These are phyloP conservation scores for Mortierella hygrophila DNA, from an alignment of 192 early-diverging fungal species.

Conservation along the genomic window DNA sequence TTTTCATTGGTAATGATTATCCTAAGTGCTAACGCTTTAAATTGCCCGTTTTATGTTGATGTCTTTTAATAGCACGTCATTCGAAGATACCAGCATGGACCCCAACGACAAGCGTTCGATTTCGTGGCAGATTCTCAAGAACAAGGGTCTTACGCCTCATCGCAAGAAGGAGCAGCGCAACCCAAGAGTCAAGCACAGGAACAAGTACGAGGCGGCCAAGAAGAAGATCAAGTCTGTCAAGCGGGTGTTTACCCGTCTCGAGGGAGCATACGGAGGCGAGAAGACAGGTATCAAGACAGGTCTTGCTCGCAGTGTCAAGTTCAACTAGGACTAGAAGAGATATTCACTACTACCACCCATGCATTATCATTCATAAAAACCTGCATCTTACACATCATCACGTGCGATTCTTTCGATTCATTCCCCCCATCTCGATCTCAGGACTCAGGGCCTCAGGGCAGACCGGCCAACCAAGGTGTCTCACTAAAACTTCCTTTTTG, in stretches of 20 bases:
- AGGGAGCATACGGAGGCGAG: constrained; percentile 91
- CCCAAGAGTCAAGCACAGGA: constrained; percentile 92
- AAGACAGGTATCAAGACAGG: constrained; percentile 92
- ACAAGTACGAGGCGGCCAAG: constrained; percentile 89
- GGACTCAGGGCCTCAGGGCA: background rate
- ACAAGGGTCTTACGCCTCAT: constrained; percentile 93
- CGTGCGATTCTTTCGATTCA: background rate
- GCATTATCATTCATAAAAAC: background rate
- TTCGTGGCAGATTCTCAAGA: constrained; percentile 92
- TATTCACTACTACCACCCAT: background rate
- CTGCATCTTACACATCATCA: background rate
- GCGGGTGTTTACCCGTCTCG: constrained; percentile 77
- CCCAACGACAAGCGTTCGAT: constrained; percentile 82
- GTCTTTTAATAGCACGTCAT: constrained; percentile 39
- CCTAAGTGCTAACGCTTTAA: background rate
- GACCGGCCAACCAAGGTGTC: background rate
- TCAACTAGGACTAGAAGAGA: constrained; percentile 49
- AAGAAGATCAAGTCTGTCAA: constrained; percentile 91
- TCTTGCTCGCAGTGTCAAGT: constrained; percentile 85
- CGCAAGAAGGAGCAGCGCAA: constrained; percentile 95
- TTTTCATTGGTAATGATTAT: background rate
- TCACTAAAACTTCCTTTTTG: background rate
- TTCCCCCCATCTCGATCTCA: background rate
- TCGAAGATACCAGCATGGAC: constrained; percentile 55
- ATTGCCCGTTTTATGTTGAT: background rate